A percentile compares a stretch with the other conserved stretches of the same genome.
Evolutionary conservation across 169 alveolate species (phyloP).

Genomic region (Blepharisma undulans): DNA sequence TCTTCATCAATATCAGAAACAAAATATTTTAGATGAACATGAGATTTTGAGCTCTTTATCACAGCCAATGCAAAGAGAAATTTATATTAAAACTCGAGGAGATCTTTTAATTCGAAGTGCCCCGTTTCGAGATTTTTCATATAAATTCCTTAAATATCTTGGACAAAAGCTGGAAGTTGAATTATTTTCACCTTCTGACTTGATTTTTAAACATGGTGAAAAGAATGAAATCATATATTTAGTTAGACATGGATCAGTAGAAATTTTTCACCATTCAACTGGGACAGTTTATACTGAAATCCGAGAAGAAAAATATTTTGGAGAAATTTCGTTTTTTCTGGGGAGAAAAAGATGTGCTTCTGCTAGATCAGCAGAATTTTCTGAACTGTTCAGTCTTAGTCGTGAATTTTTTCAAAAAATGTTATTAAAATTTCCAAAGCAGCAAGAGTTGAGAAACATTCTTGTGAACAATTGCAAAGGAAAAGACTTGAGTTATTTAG

Average conservation of each 20-base stretch:
- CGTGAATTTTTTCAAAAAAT: not conserved
- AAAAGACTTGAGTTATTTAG: not conserved
- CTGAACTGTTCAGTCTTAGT: not conserved
- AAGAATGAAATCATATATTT: not conserved
- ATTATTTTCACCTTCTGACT: slow-evolving; percentile 7
- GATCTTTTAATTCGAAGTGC: not conserved
- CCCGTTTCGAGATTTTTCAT: not conserved
- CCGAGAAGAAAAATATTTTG: slow-evolving; percentile 30
- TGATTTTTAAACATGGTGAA: not conserved
- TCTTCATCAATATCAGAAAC: not conserved
- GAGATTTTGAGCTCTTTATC: not conserved
- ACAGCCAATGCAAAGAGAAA: not conserved
- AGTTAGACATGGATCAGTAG: not conserved
- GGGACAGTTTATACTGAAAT: not conserved
- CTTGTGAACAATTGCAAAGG: not conserved
- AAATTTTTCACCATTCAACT: not conserved
- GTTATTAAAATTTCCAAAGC: not conserved
- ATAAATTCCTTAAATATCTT: slow-evolving; percentile 10
- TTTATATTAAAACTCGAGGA: not conserved
- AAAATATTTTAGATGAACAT: not conserved
- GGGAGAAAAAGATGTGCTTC: slow-evolving; percentile 44
- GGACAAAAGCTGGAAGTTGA: slow-evolving; percentile 25
- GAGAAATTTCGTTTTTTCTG: slow-evolving; percentile 45
- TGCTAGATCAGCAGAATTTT: not conserved
- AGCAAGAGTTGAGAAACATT: not conserved